Percentiles rank a stretch among this genome's conserved stretches.
These are phyloP conservation scores for Daedaleopsis nitida DNA, from an alignment of 768 basidiomycete species.

Conservation along the genomic window DNA sequence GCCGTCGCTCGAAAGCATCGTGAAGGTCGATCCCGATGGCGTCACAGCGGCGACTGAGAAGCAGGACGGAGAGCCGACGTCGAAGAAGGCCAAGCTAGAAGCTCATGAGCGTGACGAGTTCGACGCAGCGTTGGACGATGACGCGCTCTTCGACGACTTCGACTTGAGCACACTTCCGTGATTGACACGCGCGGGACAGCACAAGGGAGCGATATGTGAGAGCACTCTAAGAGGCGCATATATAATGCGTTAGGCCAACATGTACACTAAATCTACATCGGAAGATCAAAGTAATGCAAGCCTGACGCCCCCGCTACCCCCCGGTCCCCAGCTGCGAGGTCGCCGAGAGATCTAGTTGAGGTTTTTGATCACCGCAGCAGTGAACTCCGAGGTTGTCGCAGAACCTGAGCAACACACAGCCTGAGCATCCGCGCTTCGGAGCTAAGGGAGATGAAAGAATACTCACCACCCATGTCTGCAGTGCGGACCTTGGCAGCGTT, in stretches of 20 bases:
- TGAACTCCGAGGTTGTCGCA: slow-evolving; percentile 94
- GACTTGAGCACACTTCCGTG: slow-evolving; percentile 32
- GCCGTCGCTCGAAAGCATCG: slow-evolving; percentile 14
- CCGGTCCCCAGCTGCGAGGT: slow-evolving; percentile 1
- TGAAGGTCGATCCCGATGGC: slow-evolving; percentile 18
- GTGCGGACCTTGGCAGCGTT: slow-evolving; percentile 87
- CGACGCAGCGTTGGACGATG: slow-evolving; percentile 51
- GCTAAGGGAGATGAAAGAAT: not conserved
- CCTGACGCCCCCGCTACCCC: slow-evolving; percentile 9
- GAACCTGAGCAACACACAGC: slow-evolving; percentile 52
- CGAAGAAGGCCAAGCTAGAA: slow-evolving; percentile 40
- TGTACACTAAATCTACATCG: slow-evolving; percentile 27
- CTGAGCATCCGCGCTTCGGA: not conserved
- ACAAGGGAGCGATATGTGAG: not conserved
- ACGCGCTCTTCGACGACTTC: slow-evolving; percentile 48
- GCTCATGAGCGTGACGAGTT: slow-evolving; percentile 46
- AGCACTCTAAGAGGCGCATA: slow-evolving; percentile 15
- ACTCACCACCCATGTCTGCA: slow-evolving; percentile 92
- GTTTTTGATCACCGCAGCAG: slow-evolving; percentile 86
- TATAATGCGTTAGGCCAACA: slow-evolving; percentile 18
- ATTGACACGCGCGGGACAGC: not conserved
- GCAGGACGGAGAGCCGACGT: slow-evolving; percentile 29
- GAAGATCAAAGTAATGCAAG: slow-evolving; percentile 15
- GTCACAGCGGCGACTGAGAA: slow-evolving; percentile 19
- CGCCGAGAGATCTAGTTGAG: slow-evolving; percentile 40